These are phyloP conservation scores for Garcia nutans DNA, from an alignment of 345 rosid genomes.

Conservation along the genomic window DNA sequence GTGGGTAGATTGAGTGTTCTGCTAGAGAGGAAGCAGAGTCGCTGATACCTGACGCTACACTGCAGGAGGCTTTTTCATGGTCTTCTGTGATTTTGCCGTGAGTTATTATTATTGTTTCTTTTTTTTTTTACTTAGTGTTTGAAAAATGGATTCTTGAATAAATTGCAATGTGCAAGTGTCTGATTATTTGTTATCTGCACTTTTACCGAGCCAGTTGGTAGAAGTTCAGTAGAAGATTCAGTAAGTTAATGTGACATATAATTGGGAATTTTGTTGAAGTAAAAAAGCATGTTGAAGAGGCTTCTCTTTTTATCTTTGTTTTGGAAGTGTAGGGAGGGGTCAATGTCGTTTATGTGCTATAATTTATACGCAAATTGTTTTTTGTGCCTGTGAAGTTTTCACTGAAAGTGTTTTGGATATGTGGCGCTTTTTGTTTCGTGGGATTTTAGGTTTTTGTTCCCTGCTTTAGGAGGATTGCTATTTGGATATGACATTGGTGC, in stretches of 20 bases:
- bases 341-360: background rate
- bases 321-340: background rate
- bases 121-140: background rate
- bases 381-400: slow-evolving; percentile 4
- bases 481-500: slow-evolving; percentile 99
- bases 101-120: slow-evolving; percentile 18
- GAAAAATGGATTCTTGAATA: background rate
- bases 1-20: slow-evolving; percentile 49
- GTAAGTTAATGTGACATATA: background rate
- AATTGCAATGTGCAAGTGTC: background rate
- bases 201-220: background rate
- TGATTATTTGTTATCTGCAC: background rate
- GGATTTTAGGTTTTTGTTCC: slow-evolving; percentile 72
- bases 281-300: background rate
- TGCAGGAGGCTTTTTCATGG: slow-evolving; percentile 76
- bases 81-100: slow-evolving; percentile 85
- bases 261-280: background rate
- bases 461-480: slow-evolving; percentile 84
- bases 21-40: slow-evolving; percentile 55
- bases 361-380: background rate
- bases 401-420: background rate
- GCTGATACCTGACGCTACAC: slow-evolving; percentile 36
- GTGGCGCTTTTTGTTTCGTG: slow-evolving; percentile 10
- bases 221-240: background rate
- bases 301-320: background rate